Evolutionary conservation across 331 rosid genomes (phyloP), one percentile per base, ranked within the genome.

Genomic region (Erythrophleum ivorense): DNA sequence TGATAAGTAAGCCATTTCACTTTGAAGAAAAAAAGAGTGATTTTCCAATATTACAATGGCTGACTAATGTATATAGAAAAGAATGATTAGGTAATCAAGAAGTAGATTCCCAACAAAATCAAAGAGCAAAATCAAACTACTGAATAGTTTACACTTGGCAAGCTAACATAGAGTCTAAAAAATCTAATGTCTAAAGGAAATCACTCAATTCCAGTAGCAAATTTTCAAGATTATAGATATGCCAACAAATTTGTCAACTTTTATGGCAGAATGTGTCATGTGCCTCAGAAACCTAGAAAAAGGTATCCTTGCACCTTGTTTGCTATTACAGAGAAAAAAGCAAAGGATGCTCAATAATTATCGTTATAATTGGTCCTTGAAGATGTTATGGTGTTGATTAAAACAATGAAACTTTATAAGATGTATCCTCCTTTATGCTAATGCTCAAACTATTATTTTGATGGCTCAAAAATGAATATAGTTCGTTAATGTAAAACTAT

Each of bases 161-260:
- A 36, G 66, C 66, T 2, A 53, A 53, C 36, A 74, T 18, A 55
- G 54, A 55, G 34, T 54, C 13, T 46, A 40, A 53, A 6, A 5
- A 75, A 19, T 33, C 64, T 55, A 75, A n/a, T 52, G 48, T 72
- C 62, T 9, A 72, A 10, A 72, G 34, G 62, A 73, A n/a, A 53
- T 73, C 52, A 10, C 52, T 73, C 66, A 38, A 36, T 73, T 33
- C 29, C 58, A 53, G 21, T 53, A 4, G 19, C 58, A 24, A 53
- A 53, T 53, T 53, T 53, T 53, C 58, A 53, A 53, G 58, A 53
- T 53, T 15, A 53, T 4, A 6, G 58, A 48, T 48, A 48, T 48
- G 14, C 52, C 52, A 48, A 48, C 52, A 9, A 48, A 48, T 48
- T 48, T 9, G 52, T 48, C 52, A 48, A 48, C 14, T 9, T 48